phyloP scores from a whole-genome alignment of 2,329 filamentous ascomycete genomes.

The Aschersonia sp. region DNA sequence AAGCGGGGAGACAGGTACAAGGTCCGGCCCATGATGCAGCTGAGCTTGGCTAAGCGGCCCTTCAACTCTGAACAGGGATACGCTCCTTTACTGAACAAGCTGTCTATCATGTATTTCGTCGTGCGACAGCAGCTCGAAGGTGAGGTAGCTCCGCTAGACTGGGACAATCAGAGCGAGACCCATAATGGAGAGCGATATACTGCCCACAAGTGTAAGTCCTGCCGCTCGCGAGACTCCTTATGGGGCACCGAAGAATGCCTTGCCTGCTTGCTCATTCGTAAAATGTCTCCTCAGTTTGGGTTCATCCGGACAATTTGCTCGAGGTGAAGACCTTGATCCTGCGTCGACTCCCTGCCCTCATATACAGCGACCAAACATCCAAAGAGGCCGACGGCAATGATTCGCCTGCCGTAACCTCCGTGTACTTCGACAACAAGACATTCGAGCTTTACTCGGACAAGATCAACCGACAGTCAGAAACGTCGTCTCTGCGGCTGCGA shows the following conservation, averaged over 20 bases:
- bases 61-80: slow-evolving; percentile 91
- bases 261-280: background rate
- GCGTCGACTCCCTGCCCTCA: slow-evolving; percentile 74
- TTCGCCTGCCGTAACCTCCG: slow-evolving; percentile 84
- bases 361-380: slow-evolving; percentile 80
- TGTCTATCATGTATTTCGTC: slow-evolving; percentile 94
- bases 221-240: background rate
- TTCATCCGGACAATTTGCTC: slow-evolving; percentile 86
- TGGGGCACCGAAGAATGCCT: too few relatives aligned
- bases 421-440: slow-evolving; percentile 84
- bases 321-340: slow-evolving; percentile 96
- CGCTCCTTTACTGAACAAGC: slow-evolving; percentile 73
- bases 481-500: slow-evolving; percentile 69
- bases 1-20: slow-evolving; percentile 78
- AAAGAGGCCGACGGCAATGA: slow-evolving; percentile 69
- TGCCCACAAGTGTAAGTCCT: slow-evolving; percentile 64
- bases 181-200: slow-evolving; percentile 61
- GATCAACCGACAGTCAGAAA: slow-evolving; percentile 59
- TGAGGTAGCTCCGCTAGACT: slow-evolving; percentile 22
- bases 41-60: slow-evolving; percentile 72
- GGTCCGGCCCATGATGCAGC: slow-evolving; percentile 81
- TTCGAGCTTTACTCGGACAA: slow-evolving; percentile 83
- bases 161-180: slow-evolving; percentile 39
- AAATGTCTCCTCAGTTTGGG: slow-evolving; percentile 53
- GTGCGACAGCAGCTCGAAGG: slow-evolving; percentile 72